Conservation (phyloP, 2,329 filamentous ascomycete species). For the Bipolaris cookei region DNA sequence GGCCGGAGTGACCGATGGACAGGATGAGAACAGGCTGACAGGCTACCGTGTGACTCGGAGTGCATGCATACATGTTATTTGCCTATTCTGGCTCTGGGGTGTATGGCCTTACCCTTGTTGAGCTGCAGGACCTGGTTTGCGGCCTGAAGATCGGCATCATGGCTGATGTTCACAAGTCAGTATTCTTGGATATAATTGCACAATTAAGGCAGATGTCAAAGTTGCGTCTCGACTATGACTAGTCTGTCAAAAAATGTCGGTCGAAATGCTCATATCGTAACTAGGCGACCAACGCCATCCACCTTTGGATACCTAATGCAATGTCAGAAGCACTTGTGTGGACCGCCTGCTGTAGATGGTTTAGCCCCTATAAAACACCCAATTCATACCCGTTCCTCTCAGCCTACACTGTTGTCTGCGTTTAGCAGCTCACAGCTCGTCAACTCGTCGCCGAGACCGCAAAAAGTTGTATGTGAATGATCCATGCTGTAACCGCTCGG, state of each 20-base stretch:
- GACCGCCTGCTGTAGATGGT: constrained; percentile 5
- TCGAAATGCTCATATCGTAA: constrained; percentile 1
- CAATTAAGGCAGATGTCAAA: constrained; percentile 1
- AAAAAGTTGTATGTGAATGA: constrained; percentile 12
- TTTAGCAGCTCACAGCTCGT: background rate
- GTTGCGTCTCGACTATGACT: background rate
- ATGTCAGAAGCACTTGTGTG: background rate
- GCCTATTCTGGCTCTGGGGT: constrained; percentile 8
- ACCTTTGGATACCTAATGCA: background rate
- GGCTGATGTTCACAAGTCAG: background rate
- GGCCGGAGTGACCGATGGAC: constrained; percentile 10
- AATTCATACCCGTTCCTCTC: constrained; percentile 9
- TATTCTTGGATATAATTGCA: background rate
- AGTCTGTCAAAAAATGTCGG: background rate
- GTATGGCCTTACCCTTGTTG: constrained; percentile 8
- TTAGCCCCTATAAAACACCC: constrained; percentile 32
- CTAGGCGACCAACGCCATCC: constrained; percentile 4
- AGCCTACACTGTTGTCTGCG: constrained; percentile 10
- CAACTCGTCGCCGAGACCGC: background rate
- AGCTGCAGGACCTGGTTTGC: constrained; percentile 10
- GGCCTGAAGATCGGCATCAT: constrained; percentile 5
- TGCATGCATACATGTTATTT: constrained; percentile 17
- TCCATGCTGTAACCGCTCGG: constrained; percentile 27
- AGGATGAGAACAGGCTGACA: constrained; percentile 6
- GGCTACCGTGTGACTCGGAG: constrained; percentile 11